Evolutionary conservation across 352 stramenopile genomes (phyloP).

Genomic region (Globisporangium carolinianum): DNA sequence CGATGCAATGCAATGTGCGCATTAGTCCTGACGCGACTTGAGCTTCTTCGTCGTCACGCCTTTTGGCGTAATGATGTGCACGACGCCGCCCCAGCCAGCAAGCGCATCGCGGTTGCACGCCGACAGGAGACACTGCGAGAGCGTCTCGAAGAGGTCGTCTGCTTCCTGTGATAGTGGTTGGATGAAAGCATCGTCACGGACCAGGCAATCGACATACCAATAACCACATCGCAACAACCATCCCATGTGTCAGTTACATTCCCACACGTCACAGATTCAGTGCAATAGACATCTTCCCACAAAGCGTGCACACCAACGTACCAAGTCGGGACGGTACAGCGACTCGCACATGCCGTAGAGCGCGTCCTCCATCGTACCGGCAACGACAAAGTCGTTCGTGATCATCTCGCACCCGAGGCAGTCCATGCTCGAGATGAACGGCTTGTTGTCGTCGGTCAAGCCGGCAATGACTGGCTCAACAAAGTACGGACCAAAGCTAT

Average conservation of each 20-base stretch:
- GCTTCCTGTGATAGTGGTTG: constrained; percentile 30
- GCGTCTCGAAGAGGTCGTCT: constrained; percentile 97
- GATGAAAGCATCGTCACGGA: no score
- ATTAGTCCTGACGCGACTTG: constrained; percentile 75
- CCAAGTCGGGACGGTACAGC: constrained; percentile 95
- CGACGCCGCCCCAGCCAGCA: constrained; percentile 96
- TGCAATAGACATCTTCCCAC: no score
- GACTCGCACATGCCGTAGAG: constrained; percentile 99
- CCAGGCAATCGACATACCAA: no score
- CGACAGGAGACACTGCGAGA: constrained; percentile 96
- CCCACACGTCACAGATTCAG: no score
- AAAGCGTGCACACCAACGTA: no score
- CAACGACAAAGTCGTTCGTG: constrained; percentile 97
- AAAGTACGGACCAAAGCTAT: constrained; percentile 98
- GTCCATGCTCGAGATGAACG: constrained; percentile 98
- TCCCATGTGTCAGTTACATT: no score
- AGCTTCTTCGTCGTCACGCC: constrained; percentile 81
- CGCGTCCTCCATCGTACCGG: constrained; percentile 96
- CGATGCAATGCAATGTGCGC: no score
- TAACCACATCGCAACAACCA: no score
- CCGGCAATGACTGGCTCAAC: constrained; percentile 97
- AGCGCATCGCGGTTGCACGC: constrained; percentile 98
- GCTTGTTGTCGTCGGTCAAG: constrained; percentile 92
- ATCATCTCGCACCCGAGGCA: constrained; percentile 95
- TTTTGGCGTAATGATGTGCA: constrained; percentile 96